Base-by-base conservation (phyloP, 257 asterid genomes). In the Solanum corneliomulleri region DNA sequence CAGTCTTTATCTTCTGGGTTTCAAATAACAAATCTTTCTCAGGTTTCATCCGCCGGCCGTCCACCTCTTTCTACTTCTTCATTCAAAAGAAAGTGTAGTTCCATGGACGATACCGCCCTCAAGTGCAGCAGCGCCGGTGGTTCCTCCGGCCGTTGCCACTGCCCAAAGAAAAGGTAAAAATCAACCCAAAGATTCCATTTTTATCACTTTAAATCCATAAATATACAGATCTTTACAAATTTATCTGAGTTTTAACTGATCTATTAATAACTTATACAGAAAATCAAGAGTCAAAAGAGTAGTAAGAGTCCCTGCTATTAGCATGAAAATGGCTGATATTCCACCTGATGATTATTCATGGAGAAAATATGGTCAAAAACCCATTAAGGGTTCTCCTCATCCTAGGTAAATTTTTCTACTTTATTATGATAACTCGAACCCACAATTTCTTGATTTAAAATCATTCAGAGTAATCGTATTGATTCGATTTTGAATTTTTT, bases 291-390 rank as follows among this genome's bases (percentile, higher is more conserved):
- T 91, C 83, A 93, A 93, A 87, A 92, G 92, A 66, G 94, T 92
- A 2, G 91, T 91, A 20, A 90, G 94, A 86, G 91, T 94, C 15
- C 87, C 98, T 0, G 98, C 98, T 1, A 94, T 94, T 23, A 94
- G 98, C 91, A 88, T 90, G 93, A 94, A 94, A 82, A 92, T 94
- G 95, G 94, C 98, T 16, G 98, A 94, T 90, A 94, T 94, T 88
- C 98, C 98, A 77, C 94, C 98, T 0, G 98, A 94, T 88, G 98
- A 94, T 89, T 93, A 88, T 89, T 94, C 98, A 4, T 94, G 98
- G 98, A 92, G 98, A 88, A 94, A 94, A 47, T 94, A 94, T 87
- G 98, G 98, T 69, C 98, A 94, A 88, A 94, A 94, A 86, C 98
- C 98, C 87, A 94, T 94, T 91, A 94, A 94, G 83, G 98, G 98